Evolutionary conservation across 257 asterid species (phyloP).

Genomic region (Ocimum tenuiflorum): DNA sequence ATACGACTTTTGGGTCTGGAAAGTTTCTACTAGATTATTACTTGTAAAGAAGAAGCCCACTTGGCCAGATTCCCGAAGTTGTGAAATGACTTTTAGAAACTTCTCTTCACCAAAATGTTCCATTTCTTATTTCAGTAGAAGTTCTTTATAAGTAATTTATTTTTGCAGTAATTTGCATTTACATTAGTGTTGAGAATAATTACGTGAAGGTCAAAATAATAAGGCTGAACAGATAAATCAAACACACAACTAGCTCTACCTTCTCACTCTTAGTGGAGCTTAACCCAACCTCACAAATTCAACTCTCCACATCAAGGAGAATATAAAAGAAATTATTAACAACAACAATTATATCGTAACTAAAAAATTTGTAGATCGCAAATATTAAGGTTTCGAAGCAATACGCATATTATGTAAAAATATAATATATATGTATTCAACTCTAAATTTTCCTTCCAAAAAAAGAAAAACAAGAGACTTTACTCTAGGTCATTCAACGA

Average conservation of each 20-base stretch:
- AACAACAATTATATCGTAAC: too few relatives aligned
- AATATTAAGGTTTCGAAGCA: too few relatives aligned
- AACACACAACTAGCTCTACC: slow-evolving; percentile 37
- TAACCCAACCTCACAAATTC: slow-evolving; percentile 32
- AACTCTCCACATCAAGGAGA: neutral
- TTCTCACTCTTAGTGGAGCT: slow-evolving; percentile 29
- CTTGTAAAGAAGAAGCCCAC: slow-evolving; percentile 20
- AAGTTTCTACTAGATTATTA: neutral
- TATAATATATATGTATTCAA: too few relatives aligned
- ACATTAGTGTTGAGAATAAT: too few relatives aligned
- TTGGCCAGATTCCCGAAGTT: slow-evolving; percentile 11
- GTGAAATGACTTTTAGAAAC: slow-evolving; percentile 15
- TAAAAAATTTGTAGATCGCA: too few relatives aligned
- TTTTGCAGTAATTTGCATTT: slow-evolving; percentile 3
- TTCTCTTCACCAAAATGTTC: slow-evolving; percentile 2
- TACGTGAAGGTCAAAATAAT: slow-evolving; percentile 30
- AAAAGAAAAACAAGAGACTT: too few relatives aligned
- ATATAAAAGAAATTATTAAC: neutral
- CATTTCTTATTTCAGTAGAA: too few relatives aligned
- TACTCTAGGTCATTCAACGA: too few relatives aligned
- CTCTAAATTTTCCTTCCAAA: too few relatives aligned
- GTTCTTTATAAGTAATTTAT: neutral
- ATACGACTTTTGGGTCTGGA: neutral
- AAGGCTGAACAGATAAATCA: slow-evolving; percentile 29
- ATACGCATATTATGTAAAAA: too few relatives aligned